Conservation (phyloP, 1,284 basidiomycete genomes). For the Gomphus bonarii region DNA sequence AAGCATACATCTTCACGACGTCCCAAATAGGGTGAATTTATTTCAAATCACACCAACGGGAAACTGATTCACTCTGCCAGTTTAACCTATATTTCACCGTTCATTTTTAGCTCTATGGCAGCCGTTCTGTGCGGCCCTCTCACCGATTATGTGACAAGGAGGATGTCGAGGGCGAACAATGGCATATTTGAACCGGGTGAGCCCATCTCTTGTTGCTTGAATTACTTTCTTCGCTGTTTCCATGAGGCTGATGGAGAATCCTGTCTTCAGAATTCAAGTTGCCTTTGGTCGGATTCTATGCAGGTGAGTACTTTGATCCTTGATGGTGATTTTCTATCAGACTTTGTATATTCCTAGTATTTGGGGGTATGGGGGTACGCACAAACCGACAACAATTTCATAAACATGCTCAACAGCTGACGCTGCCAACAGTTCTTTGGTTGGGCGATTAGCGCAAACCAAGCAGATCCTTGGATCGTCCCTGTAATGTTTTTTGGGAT, state of each 20-base stretch:
- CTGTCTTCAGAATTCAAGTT: slow-evolving; percentile 14
- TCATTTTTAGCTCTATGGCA: slow-evolving; percentile 15
- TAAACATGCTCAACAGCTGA: background rate
- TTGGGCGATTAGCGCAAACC: slow-evolving; percentile 13
- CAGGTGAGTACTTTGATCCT: background rate
- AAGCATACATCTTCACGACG: slow-evolving; percentile 15
- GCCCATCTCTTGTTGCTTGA: background rate
- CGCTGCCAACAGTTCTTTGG: slow-evolving; percentile 2
- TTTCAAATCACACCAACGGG: background rate
- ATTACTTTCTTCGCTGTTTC: slow-evolving; percentile 1
- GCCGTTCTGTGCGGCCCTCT: slow-evolving; percentile 16
- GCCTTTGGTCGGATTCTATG: slow-evolving; percentile 15
- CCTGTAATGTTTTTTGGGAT: slow-evolving; percentile 18
- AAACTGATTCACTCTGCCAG: background rate
- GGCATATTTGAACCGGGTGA: slow-evolving; percentile 9
- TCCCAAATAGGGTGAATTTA: slow-evolving; percentile 14
- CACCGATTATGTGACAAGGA: slow-evolving; percentile 15
- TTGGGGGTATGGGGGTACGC: slow-evolving; percentile 13
- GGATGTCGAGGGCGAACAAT: slow-evolving; percentile 14
- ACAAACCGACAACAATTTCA: background rate
- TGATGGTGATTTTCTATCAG: background rate
- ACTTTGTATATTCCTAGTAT: slow-evolving; percentile 7
- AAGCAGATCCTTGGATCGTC: slow-evolving; percentile 16
- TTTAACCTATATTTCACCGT: slow-evolving; percentile 14
- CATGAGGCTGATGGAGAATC: background rate